Conservation (phyloP, 345 rosid species). For the Mallotus nudiflorus region DNA sequence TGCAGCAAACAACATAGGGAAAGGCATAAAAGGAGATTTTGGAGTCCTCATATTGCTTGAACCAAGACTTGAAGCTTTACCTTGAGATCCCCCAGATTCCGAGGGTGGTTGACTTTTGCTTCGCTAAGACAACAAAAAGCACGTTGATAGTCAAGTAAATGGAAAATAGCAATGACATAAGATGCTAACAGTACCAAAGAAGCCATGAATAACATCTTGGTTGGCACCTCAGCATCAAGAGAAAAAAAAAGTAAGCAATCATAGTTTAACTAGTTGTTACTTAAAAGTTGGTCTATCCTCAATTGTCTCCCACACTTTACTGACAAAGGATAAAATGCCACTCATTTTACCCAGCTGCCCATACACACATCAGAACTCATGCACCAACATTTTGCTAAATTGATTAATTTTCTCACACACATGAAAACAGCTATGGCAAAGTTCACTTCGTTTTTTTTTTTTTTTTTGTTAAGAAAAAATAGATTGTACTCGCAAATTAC, state of each 20-base stretch:
- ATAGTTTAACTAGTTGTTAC: neutral
- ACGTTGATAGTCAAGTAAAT: constrained; percentile 3
- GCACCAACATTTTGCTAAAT: too few species aligned
- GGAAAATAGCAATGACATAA: neutral
- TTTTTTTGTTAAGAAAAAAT: too few species aligned
- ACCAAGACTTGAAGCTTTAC: constrained; percentile 56
- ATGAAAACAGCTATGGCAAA: too few species aligned
- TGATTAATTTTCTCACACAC: too few species aligned
- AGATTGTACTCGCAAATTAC: too few species aligned
- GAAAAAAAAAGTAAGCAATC: neutral
- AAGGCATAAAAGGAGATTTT: constrained; percentile 96
- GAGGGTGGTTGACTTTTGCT: constrained; percentile 27
- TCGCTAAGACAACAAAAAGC: constrained; percentile 24
- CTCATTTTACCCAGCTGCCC: too few species aligned
- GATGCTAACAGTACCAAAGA: neutral
- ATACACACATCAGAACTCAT: too few species aligned
- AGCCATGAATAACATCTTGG: neutral
- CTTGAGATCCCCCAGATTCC: constrained; percentile 45
- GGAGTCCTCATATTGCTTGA: constrained; percentile 62
- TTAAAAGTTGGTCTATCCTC: neutral
- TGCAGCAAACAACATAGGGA: constrained; percentile 82
- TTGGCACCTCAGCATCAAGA: too few species aligned
- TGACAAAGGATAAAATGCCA: neutral
- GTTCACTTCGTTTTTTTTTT: too few species aligned
- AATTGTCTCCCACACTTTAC: neutral